Conservation (phyloP, 306 rosid genomes). For the Quillaja saponaria region DNA sequence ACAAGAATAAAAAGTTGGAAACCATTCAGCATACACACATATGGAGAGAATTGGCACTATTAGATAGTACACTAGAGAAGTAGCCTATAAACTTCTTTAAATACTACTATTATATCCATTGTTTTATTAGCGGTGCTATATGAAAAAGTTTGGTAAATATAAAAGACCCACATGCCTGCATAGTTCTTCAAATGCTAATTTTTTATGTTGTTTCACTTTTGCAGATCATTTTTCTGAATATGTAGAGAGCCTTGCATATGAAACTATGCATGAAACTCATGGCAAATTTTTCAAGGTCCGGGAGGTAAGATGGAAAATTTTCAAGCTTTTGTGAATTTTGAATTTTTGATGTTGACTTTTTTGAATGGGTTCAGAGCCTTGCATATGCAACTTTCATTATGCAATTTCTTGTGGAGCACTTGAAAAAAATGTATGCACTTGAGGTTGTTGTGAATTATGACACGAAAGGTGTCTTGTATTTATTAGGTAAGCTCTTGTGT, state of each 20-base stretch:
- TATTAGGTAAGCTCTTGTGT: constrained; percentile 71
- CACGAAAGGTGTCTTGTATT: constrained; percentile 78
- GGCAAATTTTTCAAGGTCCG: constrained; percentile 80
- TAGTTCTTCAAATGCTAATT: constrained; percentile 28
- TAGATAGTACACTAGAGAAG: constrained; percentile 12
- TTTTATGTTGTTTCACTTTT: constrained; percentile 28
- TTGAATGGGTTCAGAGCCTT: neutral
- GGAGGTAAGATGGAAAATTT: constrained; percentile 60
- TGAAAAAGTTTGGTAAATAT: no score
- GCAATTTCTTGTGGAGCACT: constrained; percentile 49
- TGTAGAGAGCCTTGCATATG: constrained; percentile 87
- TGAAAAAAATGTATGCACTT: constrained; percentile 80
- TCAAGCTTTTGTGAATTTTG: neutral
- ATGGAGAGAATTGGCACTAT: neutral
- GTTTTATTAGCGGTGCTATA: neutral
- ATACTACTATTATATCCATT: constrained; percentile 3
- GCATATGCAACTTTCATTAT: constrained; percentile 13
- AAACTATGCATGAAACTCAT: no score
- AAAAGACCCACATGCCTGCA: neutral
- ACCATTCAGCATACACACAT: no score
- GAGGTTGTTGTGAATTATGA: constrained; percentile 93
- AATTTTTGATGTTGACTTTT: constrained; percentile 12
- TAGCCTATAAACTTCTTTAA: neutral
- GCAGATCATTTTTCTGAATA: constrained; percentile 98
- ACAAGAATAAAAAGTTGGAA: neutral